Evolutionary conservation across 2,329 filamentous ascomycete species (phyloP).

Genomic region (Neopestalotiopsis sp.): DNA sequence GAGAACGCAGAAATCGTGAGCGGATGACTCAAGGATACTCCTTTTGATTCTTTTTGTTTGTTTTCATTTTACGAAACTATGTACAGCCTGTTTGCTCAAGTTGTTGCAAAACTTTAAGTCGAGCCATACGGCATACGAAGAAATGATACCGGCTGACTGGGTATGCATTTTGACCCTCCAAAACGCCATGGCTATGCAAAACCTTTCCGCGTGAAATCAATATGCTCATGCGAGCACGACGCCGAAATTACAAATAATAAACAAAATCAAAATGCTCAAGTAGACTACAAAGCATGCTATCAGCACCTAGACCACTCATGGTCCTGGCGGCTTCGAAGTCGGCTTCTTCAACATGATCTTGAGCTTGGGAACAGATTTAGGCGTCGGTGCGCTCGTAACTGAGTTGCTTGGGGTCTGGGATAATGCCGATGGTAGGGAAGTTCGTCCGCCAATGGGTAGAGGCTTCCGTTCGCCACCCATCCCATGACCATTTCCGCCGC

Average conservation of each 20-base stretch:
- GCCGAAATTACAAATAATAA: conserved; percentile 27
- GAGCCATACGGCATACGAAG: background rate
- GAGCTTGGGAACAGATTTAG: conserved; percentile 34
- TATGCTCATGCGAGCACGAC: background rate
- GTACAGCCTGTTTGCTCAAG: background rate
- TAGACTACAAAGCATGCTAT: background rate
- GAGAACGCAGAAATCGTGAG: too few species aligned
- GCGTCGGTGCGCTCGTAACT: conserved; percentile 23
- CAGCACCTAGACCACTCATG: background rate
- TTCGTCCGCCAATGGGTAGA: conserved; percentile 23
- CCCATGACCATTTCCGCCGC: background rate
- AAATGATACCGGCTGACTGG: background rate
- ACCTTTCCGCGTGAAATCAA: background rate
- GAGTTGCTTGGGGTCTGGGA: conserved; percentile 16
- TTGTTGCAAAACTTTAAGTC: background rate
- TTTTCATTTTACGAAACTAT: background rate
- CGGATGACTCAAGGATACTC: background rate
- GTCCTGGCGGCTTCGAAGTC: background rate
- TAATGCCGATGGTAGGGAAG: conserved; percentile 21
- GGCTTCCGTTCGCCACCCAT: conserved; percentile 21
- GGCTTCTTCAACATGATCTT: conserved; percentile 29
- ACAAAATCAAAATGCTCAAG: conserved; percentile 14
- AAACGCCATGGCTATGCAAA: background rate
- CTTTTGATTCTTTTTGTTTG: background rate
- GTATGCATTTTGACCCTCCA: background rate